Conservation (phyloP, 352 stramenopile species). For the Phytopythium delawarense region DNA sequence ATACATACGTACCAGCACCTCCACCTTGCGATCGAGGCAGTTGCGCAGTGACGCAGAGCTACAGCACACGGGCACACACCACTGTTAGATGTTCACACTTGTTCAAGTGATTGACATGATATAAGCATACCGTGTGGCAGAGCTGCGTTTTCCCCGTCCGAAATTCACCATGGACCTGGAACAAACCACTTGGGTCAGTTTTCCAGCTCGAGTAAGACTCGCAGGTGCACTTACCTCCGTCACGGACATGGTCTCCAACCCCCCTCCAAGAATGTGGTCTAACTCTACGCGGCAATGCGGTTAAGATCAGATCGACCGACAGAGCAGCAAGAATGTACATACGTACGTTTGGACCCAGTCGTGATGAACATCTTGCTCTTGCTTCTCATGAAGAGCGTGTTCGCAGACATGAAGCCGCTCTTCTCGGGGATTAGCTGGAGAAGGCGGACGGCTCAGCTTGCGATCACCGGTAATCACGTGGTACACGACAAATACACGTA, state of each 20-base stretch:
- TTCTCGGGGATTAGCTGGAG: slow-evolving; percentile 65
- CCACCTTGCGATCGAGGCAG: slow-evolving; percentile 80
- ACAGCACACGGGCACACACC: background rate
- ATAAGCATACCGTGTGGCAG: slow-evolving; percentile 78
- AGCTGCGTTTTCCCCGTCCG: slow-evolving; percentile 94
- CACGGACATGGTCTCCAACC: slow-evolving; percentile 88
- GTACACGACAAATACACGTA: slow-evolving; percentile 8
- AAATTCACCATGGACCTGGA: slow-evolving; percentile 90
- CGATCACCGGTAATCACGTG: background rate
- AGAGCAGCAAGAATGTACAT: slow-evolving; percentile 6
- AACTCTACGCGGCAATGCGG: slow-evolving; percentile 40
- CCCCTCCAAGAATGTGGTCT: slow-evolving; percentile 81
- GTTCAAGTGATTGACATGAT: background rate
- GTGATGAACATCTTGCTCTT: slow-evolving; percentile 78
- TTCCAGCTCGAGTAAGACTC: background rate
- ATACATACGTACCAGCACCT: slow-evolving; percentile 39
- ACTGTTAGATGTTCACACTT: background rate
- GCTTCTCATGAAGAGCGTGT: slow-evolving; percentile 56
- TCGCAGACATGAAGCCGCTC: slow-evolving; percentile 70
- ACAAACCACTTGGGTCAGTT: background rate
- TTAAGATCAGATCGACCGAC: slow-evolving; percentile 7
- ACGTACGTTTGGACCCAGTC: slow-evolving; percentile 75
- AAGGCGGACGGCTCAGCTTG: background rate
- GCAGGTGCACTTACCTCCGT: slow-evolving; percentile 65
- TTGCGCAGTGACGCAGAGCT: slow-evolving; percentile 81